A percentile compares a stretch with the other conserved stretches of the same genome.
Conservation (phyloP, 805 yeast genomes). For the Candida peoriensis region DNA sequence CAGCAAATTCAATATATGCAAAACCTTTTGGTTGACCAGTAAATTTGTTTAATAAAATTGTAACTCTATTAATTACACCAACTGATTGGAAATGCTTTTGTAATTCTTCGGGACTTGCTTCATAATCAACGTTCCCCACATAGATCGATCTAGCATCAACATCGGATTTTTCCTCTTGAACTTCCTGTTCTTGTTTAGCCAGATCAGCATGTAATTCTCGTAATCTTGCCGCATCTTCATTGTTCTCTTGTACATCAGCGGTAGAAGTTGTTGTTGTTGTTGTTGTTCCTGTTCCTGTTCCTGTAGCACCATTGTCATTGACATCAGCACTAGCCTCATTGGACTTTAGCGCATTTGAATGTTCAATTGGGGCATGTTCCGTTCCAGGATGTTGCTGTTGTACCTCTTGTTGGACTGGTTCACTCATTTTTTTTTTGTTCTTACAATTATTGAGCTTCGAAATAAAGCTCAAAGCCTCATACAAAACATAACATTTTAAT, state of each 20-base stretch:
- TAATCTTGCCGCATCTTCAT: conserved; percentile 56
- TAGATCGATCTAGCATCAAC: conserved; percentile 74
- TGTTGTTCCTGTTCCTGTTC: conserved; percentile 1
- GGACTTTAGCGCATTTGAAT: no score
- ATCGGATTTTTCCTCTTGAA: conserved; percentile 49
- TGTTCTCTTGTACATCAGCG: conserved; percentile 23
- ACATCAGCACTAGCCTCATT: no score
- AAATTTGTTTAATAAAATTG: conserved; percentile 64
- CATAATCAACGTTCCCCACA: conserved; percentile 83
- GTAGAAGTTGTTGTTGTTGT: neutral
- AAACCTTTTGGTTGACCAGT: conserved; percentile 85
- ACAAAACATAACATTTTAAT: no score
- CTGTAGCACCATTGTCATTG: conserved; percentile 2
- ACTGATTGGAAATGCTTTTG: conserved; percentile 66
- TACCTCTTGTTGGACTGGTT: conserved; percentile 6
- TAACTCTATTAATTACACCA: conserved; percentile 75
- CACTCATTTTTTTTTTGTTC: conserved; percentile 6
- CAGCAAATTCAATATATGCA: conserved; percentile 83
- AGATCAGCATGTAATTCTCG: conserved; percentile 52
- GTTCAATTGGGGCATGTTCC: no score
- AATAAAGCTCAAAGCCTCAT: no score
- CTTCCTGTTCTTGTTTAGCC: conserved; percentile 35
- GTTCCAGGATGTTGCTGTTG: no score
- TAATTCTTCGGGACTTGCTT: conserved; percentile 71
- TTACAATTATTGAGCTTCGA: no score